Base-by-base conservation (phyloP, 2,329 filamentous ascomycete species). In the Monilinia fructicola region DNA sequence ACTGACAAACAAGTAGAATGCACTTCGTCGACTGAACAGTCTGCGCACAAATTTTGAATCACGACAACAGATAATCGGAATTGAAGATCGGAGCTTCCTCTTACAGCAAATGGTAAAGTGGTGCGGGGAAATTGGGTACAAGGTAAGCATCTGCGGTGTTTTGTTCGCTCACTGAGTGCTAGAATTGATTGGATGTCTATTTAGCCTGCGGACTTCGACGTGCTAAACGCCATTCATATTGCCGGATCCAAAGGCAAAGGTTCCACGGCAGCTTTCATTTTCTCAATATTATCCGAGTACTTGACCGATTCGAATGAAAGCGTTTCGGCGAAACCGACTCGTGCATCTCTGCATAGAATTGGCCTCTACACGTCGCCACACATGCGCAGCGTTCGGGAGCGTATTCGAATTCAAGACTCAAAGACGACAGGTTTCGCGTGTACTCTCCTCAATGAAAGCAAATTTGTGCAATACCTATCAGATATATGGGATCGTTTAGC, bases 211-310 rank as follows among this genome's bases (percentile, higher is more conserved):
- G 35, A 55, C 14, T 55, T 55, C 23, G 28, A 60, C 26, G 18
- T n/a, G 4, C 14, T 46, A 48, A 60, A 48, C 26, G 56, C 44
- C 1, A 60, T 60, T 4, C 23, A 60, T 9, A 48, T 48, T 28
- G 56, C 56, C 18, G 40, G 56, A 5, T 28, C 56, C 5, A 46
- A 60, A 60, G 56, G 56, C 10, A 60, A 60, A 14, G 56, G 40
- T 21, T 44, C 56, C 10, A 60, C 56, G 16, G 44, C 40, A 28
- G 28, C 40, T 6, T 60, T 60, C 10, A n/a, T 48, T 18, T 60
- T 48, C 12, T 44, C 44, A 4, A 44, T 60, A 44, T 35, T 48
- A 38, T 55, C 54, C 12, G 35, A 40, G 38, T 55, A 40, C 5
- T 23, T 55, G 26, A 10, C n/a, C 12, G 54, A 46, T 46, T 9